Conservation (phyloP, 257 asterid genomes). For the Ballota nigra region DNA sequence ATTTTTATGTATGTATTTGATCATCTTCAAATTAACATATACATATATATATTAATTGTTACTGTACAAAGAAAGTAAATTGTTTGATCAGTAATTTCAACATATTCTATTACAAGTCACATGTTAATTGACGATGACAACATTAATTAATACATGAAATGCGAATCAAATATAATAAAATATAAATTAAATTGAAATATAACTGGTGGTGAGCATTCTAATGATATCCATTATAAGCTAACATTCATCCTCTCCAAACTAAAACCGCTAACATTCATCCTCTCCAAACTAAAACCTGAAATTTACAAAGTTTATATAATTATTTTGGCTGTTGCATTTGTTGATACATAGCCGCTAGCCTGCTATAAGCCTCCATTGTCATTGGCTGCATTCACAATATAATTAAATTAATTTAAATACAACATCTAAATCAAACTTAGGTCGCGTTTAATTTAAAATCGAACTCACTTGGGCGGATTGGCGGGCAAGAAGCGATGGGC, state of each 20-base stretch:
- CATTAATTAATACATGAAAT: neutral
- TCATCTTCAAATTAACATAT: too few relatives aligned
- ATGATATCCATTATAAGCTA: neutral
- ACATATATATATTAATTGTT: too few relatives aligned
- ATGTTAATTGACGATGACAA: neutral
- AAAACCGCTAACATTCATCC: too few relatives aligned
- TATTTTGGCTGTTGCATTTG: slow-evolving; percentile 44
- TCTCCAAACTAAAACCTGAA: neutral
- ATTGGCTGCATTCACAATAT: neutral
- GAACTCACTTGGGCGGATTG: slow-evolving; percentile 63
- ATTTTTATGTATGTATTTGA: too few relatives aligned
- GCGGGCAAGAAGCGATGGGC: slow-evolving; percentile 41
- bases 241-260: neutral
- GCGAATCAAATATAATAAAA: too few relatives aligned
- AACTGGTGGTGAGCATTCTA: too few relatives aligned
- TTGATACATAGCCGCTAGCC: slow-evolving; percentile 56
- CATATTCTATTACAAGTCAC: neutral
- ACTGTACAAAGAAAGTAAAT: too few relatives aligned
- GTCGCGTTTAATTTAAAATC: neutral
- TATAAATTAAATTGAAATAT: neutral
- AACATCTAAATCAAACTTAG: too few relatives aligned
- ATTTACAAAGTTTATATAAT: neutral
- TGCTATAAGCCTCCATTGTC: neutral
- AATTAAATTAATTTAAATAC: neutral
- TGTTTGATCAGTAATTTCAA: too few relatives aligned